Percentiles rank a stretch among this genome's conserved stretches.
phyloP scores from a whole-genome alignment of 2,329 filamentous ascomycete genomes.

The Lomentospora prolificans region DNA sequence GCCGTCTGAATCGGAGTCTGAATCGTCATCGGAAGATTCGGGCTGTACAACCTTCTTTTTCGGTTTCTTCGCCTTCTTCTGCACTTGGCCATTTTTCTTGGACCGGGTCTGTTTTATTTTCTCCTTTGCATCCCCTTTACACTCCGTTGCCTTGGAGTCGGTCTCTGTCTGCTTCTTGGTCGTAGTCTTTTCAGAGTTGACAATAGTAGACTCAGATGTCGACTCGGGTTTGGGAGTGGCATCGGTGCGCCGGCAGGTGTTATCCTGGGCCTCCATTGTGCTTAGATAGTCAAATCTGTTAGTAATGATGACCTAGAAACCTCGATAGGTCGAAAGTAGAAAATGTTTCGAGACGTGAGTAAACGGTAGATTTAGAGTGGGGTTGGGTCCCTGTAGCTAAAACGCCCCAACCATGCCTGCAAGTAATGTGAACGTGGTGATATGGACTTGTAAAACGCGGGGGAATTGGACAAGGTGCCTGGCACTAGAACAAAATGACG shows the following conservation, averaged over 20 bases:
- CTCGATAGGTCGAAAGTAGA: background rate
- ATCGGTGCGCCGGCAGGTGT: background rate
- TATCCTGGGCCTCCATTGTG: background rate
- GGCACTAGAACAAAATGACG: no score
- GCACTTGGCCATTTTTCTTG: background rate
- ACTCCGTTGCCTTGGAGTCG: background rate
- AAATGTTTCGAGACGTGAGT: background rate
- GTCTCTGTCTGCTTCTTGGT: background rate
- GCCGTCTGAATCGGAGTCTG: background rate
- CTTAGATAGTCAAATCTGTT: background rate
- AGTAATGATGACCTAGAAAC: no score
- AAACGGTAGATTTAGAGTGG: no score
- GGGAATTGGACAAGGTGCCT: no score
- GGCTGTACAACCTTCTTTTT: background rate
- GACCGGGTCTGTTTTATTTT: background rate
- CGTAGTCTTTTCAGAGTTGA: conserved; percentile 1
- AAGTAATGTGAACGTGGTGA: no score
- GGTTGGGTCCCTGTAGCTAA: no score
- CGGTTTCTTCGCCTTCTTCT: conserved; percentile 3
- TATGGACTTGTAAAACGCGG: no score
- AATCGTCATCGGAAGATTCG: background rate
- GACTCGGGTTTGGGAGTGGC: background rate
- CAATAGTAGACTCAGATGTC: background rate
- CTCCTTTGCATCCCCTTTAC: conserved; percentile 1
- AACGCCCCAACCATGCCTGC: no score